Evolutionary conservation across 352 stramenopile genomes (phyloP), one percentile per base, ranked within the genome.

Genomic region (Globisporangium cylindrosporum): DNA sequence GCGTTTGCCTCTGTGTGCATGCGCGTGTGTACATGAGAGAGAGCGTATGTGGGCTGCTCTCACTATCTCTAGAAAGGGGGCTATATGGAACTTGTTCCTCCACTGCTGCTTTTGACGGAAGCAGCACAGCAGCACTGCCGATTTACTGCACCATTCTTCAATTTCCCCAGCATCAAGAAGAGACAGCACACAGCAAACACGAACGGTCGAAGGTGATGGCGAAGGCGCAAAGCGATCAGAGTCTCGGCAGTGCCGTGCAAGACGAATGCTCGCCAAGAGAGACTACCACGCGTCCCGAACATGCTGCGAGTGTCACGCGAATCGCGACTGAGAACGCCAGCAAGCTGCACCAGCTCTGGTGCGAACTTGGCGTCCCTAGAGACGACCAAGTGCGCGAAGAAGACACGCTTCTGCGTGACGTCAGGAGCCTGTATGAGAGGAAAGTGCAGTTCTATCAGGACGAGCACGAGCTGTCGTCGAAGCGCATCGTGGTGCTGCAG

Each of bases 331-430:
- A 73, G 43, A 67, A 62, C n/a, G 36, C 75, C 34, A 20, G 20
- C 34, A 68, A 72, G 51, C 60, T 86, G 48, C 54, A 53, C n/a
- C 61, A 67, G 55, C 64, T 86, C 9, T 86, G 78, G 78, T 49
- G 48, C 20, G 25, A 59, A 14, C 71, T 86, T 34, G 78, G 78
- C 2, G 43, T 86, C 54, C 62, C 69, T 0, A 43, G 55, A 8
- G 57, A 66, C 9, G 76, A 86, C 32, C 64, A 82, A 59, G 25
- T 63, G 43, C 62, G 74, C 29, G 71, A 86, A 64, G 49, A 73
- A 68, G 62, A 71, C 55, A 15, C 29, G 10, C 41, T 73, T 14
- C 14, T 67, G 36, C 63, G 48, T 14, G 57, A 59, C 14, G 22
- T 68, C 14, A 29, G 29, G 12, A 25, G 32, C 8, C 15, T 71